Evolutionary conservation across 2,329 filamentous ascomycete genomes (phyloP), one percentile per base, ranked within the genome.

Genomic region (Blumeria graminis): DNA sequence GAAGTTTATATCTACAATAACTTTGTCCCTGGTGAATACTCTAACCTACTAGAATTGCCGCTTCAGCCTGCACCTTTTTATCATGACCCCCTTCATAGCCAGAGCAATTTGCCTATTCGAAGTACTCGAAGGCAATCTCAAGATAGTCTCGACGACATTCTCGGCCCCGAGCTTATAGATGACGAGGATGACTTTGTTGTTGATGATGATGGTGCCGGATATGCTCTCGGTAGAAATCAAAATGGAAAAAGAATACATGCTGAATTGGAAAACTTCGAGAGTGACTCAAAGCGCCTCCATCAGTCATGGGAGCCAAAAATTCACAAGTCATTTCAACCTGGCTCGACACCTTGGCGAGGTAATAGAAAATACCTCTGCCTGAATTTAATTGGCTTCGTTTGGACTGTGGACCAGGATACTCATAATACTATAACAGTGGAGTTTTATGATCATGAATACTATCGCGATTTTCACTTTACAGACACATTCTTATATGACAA

Each of bases 401-500:
- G 92, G 87, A 96, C 90, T 0, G 86, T 98, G 16, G 86, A 94
- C 62, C 92, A 98, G 68, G 89, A 95, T 65, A 85, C 84, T 0
- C 84, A 90, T 63, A 80, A 96, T 66, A 98, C 92, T 1, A 82
- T 98, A 10, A 95, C 89, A 0, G 89, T 96, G 1, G 92, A 96
- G 64, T 98, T 98, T 67, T 95, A 96, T 67, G 93, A 98, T 68
- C 84, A 88, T 58, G 88, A 94, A 62, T 81, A 84, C 58, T 84
- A 94, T 67, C 78, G 90, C 52, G 88, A 96, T 67, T 95, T 95
- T 64, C 92, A 96, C 71, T 96, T 98, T 67, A 96, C 89, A 11
- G 92, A 98, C 66, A 90, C 88, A 0, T 95, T 88, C 66, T 75
- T 88, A 3, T 96, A 96, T 69, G 92, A 98, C 70, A 95, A 94